Conservation (phyloP, 1,139 yeast species). For the Suhomyces wounanorum region DNA sequence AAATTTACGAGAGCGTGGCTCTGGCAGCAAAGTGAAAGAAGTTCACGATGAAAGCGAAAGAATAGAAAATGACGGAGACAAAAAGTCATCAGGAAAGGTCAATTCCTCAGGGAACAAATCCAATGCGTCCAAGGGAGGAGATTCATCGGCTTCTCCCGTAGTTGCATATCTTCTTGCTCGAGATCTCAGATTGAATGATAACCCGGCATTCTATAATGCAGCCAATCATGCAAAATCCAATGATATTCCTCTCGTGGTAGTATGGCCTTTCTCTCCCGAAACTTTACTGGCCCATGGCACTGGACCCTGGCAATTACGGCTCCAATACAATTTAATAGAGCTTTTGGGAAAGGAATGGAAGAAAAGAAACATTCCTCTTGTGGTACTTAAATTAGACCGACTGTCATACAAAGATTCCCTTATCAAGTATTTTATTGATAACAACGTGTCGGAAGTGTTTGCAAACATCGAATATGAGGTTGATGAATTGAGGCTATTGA, state of each 20-base stretch:
- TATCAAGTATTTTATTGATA: slow-evolving; percentile 24
- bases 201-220: slow-evolving; percentile 16
- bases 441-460: slow-evolving; percentile 34
- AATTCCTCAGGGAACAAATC: background rate
- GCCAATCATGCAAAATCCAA: slow-evolving; percentile 5
- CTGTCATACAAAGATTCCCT: slow-evolving; percentile 24
- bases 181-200: slow-evolving; percentile 17
- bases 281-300: slow-evolving; percentile 44
- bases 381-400: slow-evolving; percentile 31
- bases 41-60: background rate
- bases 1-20: background rate
- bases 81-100: background rate
- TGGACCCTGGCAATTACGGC: slow-evolving; percentile 44
- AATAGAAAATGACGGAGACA: background rate
- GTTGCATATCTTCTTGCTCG: slow-evolving; percentile 14
- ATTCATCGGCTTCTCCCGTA: background rate
- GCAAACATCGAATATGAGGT: slow-evolving; percentile 53
- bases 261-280: slow-evolving; percentile 32
- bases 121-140: background rate
- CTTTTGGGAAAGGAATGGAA: slow-evolving; percentile 30
- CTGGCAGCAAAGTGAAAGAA: background rate
- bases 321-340: slow-evolving; percentile 35
- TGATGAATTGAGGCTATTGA: slow-evolving; percentile 49
- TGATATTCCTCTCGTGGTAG: slow-evolving; percentile 14
- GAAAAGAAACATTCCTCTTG: slow-evolving; percentile 42